Percentiles rank a stretch among this genome's conserved stretches.
Conservation (phyloP, 2,329 filamentous ascomycete species). For the Sarocladiaceae sp. region DNA sequence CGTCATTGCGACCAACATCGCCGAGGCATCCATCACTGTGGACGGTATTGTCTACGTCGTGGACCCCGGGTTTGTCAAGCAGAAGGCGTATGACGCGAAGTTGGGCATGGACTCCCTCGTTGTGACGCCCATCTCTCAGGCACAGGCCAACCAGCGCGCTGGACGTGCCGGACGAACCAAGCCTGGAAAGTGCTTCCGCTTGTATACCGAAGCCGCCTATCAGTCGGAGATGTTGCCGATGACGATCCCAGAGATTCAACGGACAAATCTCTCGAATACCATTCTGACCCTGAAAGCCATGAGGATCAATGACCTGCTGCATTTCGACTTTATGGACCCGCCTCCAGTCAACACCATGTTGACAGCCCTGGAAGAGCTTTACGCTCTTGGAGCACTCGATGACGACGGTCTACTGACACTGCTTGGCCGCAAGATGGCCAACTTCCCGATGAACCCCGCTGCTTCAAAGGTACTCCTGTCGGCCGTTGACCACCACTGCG, state of each 20-base stretch:
- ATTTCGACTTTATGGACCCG: conserved; percentile 99
- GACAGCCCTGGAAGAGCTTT: conserved; percentile 89
- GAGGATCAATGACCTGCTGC: conserved; percentile 95
- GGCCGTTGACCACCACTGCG: conserved; percentile 80
- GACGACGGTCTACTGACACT: conserved; percentile 92
- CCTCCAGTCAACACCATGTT: conserved; percentile 97
- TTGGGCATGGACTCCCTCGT: conserved; percentile 96
- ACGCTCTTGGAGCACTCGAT: conserved; percentile 83
- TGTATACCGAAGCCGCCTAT: conserved; percentile 93
- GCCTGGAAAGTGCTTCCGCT: conserved; percentile 88
- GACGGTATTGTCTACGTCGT: conserved; percentile 97
- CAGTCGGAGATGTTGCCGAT: conserved; percentile 97
- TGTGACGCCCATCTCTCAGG: conserved; percentile 93
- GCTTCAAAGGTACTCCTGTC: conserved; percentile 86
- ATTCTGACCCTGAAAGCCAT: conserved; percentile 98
- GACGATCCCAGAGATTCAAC: conserved; percentile 91
- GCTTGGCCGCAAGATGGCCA: conserved; percentile 92
- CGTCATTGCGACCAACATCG: conserved; percentile 97
- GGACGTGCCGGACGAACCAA: conserved; percentile 91
- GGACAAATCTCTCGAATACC: conserved; percentile 85
- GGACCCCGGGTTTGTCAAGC: conserved; percentile 95
- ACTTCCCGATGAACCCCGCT: conserved; percentile 95
- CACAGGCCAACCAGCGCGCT: conserved; percentile 89
- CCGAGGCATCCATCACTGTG: conserved; percentile 95
- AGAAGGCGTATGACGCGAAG: conserved; percentile 95